Base-by-base conservation (phyloP, 305 asterid species). In the Solanum hybrid region DNA sequence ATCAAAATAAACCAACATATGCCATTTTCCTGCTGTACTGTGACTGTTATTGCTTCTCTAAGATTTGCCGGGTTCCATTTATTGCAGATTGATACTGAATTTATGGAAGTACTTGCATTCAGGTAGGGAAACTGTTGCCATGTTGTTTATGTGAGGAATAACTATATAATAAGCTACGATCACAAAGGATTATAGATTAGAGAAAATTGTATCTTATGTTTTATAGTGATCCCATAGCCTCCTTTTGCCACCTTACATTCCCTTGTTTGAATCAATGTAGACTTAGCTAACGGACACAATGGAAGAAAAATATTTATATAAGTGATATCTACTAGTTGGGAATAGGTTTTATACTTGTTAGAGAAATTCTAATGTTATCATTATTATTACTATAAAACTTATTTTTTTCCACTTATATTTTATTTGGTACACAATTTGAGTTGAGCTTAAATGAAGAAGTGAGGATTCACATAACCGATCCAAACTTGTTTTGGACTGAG, bases 31-130 rank as follows among this genome's bases (percentile, higher is more conserved):
- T 89, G 78, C 88, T 88, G 88, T 45, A 82, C 27, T 51, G 26
- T 15, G n/a, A 56, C 9, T 86, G 88, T 90, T 90, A 86, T 22
- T 86, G 34, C 87, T 92, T 92, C 93, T 85, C 87, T 85, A 11
- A 51, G 7, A 56, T 56, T 56, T 51, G 19, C 22, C 0, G 6
- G 22, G 7, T 51, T 51, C 6, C 76, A 85, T 85, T 85, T 56
- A 10, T 85, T 11, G 87, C 87, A 85, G 87, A 85, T 85, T 31
- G 87, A 85, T 56, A 56, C 76, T 56, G 45, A 85, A 85, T 85
- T 85, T 56, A 27, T 31, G 40, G 87, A 85, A 85, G 76, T 85
- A 3, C 87, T 85, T 85, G 87, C 87, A 56, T 85, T 85, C 75
- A 85, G 87, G 87, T 85, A 17, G 17, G 40, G 10, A 29, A 0